These are phyloP conservation scores for Curvularia verruculosa DNA, from an alignment of 2,329 filamentous ascomycete species.

Conservation along the genomic window DNA sequence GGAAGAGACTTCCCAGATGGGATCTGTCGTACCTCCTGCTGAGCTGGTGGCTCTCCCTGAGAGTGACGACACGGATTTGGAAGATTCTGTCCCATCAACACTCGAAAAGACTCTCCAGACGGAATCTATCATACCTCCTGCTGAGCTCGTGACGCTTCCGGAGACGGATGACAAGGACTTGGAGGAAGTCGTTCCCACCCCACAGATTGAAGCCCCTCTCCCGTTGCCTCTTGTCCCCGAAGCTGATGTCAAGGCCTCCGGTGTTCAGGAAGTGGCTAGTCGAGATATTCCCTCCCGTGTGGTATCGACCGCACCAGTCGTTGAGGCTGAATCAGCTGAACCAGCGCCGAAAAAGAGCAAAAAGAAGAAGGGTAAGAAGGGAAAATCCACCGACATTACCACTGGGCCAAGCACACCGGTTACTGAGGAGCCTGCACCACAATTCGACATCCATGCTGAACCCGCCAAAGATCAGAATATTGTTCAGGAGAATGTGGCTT, in stretches of 20 bases:
- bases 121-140: neutral
- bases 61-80: neutral
- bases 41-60: neutral
- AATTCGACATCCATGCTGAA: conserved; percentile 10
- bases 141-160: conserved; percentile 12
- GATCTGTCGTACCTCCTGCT: neutral
- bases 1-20: neutral
- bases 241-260: neutral
- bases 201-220: neutral
- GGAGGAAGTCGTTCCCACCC: neutral
- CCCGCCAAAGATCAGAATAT: conserved; percentile 3
- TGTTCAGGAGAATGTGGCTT: neutral
- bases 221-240: neutral
- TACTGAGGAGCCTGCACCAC: conserved; percentile 11
- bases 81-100: neutral
- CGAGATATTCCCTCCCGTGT: conserved; percentile 9
- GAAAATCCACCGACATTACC: conserved; percentile 15
- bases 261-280: conserved; percentile 8
- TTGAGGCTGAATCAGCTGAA: neutral
- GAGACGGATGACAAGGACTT: conserved; percentile 8
- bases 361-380: conserved; percentile 37
- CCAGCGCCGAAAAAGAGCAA: conserved; percentile 27
- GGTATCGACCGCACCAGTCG: neutral
- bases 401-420: conserved; percentile 17
- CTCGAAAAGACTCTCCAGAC: neutral